These are phyloP conservation scores for Lactifluus piperatus DNA, from an alignment of 768 basidiomycete species.

Conservation along the genomic window DNA sequence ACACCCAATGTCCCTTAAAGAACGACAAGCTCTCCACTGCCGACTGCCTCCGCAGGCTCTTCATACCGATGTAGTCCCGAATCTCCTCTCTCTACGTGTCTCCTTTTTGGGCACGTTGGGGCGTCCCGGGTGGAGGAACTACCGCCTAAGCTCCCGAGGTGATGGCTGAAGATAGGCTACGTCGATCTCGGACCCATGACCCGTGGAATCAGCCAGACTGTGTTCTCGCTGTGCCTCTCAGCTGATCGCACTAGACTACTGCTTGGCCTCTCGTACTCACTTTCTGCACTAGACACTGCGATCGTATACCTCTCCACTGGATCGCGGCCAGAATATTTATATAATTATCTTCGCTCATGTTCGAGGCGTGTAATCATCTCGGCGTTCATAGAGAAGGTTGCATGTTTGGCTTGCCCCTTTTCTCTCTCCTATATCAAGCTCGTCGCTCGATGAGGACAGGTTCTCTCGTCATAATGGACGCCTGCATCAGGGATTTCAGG, in stretches of 20 bases:
- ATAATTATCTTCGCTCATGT: background rate
- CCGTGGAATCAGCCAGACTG: background rate
- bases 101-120: background rate
- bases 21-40: background rate
- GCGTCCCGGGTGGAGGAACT: no score
- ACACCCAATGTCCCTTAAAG: background rate
- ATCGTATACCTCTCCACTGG: no score
- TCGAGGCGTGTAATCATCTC: background rate
- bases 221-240: no score
- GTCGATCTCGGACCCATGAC: background rate
- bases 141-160: no score
- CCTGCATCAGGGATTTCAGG: background rate
- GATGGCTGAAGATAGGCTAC: no score
- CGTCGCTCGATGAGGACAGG: background rate
- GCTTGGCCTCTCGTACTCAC: no score
- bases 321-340: constrained; percentile 2
- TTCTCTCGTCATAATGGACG: background rate
- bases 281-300: no score
- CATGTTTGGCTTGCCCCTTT: constrained; percentile 1
- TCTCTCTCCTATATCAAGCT: background rate
- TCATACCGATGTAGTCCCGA: no score
- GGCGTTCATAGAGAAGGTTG: background rate
- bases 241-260: no score
- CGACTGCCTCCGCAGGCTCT: no score
- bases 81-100: background rate